Conservation (phyloP, 2,329 filamentous ascomycete genomes). For the Colletotrichum aenigma region DNA sequence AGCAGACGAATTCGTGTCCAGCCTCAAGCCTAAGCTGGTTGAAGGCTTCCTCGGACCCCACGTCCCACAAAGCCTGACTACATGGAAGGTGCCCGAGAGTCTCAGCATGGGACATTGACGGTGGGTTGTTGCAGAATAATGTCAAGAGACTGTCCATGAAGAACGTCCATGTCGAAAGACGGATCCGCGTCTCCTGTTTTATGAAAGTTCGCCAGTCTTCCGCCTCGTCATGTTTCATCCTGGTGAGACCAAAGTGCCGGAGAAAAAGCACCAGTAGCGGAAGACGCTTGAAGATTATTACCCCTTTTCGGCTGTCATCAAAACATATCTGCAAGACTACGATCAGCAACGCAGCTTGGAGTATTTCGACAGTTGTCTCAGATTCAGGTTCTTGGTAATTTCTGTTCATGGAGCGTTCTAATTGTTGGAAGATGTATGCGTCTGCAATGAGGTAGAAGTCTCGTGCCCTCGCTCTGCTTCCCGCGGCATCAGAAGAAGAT, state of each 20-base stretch:
- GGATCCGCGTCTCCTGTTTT: accelerated
- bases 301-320: background rate
- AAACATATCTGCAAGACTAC: background rate
- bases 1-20: background rate
- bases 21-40: background rate
- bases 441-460: background rate
- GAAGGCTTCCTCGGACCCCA: background rate
- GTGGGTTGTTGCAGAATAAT: background rate
- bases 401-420: background rate
- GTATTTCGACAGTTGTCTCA: background rate
- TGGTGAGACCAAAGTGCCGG: background rate
- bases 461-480: accelerated
- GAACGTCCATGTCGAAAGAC: background rate
- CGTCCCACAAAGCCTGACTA: background rate
- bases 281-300: background rate
- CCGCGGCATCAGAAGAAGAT: background rate
- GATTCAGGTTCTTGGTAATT: accelerated
- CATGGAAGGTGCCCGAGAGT: background rate
- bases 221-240: accelerated
- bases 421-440: background rate
- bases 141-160: background rate
- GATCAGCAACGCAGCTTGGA: background rate
- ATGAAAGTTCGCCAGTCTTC: background rate
- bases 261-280: background rate
- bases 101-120: background rate